Evolutionary conservation across 1,284 basidiomycete genomes (phyloP), one percentile per base, ranked within the genome.

Genomic region (Ganoderma boninense): DNA sequence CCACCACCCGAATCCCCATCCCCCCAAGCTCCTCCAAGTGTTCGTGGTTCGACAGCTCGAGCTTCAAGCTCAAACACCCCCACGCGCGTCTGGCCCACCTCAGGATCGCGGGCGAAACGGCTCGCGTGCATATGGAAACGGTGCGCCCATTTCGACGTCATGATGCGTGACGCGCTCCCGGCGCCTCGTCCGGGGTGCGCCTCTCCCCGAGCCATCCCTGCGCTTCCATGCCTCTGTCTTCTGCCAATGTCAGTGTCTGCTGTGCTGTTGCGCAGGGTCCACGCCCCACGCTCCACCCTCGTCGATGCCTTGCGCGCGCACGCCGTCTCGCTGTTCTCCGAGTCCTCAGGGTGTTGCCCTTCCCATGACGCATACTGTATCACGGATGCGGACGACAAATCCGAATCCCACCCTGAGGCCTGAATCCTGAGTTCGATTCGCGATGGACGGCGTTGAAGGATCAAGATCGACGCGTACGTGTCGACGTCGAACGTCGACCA

Each of bases 121-220:
- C 49, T 52, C 49, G 49, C 49, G 49, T 52, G 26, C 16, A 11
- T 49, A 18, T 20, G 6, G 18, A 7, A 18, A 20, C 46, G 49
- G 49, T 52, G 49, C 49, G 49, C 49, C 49, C 49, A 52, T 52
- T 52, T 52, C 49, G 26, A 52, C 49, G 49, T 52, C 49, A 52
- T 29, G 26, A n/a, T n/a, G n/a, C n/a, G n/a, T n/a, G n/a, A 29
- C 2, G 26, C 26, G 26, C 26, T 23, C 11, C 11, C 1, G 11
- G 49, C 49, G 23, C 23, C 49, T 13, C 23, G 23, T 26, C 49
- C 49, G 49, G 49, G 49, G 49, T 52, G 49, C 49, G 8, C 49
- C 2, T 52, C 49, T 4, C 49, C 49, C 23, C 49, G 49, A 52
- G 49, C 49, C 26, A 29, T 29, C 26, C 26, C 26, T 29, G 26